Evolutionary conservation across 1,284 basidiomycete genomes (phyloP), one percentile per base, ranked within the genome.

Genomic region (Austropuccinia psidii): DNA sequence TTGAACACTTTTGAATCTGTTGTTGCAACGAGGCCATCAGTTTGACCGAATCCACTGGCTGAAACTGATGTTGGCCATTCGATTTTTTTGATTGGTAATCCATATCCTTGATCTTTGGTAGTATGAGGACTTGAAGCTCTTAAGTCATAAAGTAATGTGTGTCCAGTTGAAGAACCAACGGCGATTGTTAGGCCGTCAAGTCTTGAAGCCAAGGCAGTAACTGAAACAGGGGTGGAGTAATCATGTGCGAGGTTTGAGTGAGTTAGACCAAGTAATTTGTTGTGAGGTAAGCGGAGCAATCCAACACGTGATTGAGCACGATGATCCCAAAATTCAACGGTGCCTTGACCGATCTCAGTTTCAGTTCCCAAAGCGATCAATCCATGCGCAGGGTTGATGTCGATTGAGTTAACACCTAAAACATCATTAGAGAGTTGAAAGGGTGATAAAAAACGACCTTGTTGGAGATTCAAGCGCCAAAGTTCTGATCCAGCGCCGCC

Each of bases 71-170:
- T 75, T 78, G 97, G 87, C 96, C 96, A 99, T 39, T 85, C 82
- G 1, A 98, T 86, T 69, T 85, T 89, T 80, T 90, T 90, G 60
- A 99, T 86, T 0, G 94, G 90, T 50, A 98, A 82, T 1, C 95
- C 93, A 78, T 98, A 98, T 0, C 96, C 96, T 81, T 98, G 95
- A 80, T 99, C 96, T 80, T 99, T 98, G 75, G 88, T 82, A 2
- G 91, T 91, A 77, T 91, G 93, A 9, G 91, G 89, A 29, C 85
- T 85, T 5, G 88, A 85, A 33, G 91, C 88, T 61, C 96, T 89
- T 76, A 98, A 86, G 79, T 99, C 96, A 81, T 98, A 99, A 6
- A 99, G 83, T 7, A 98, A 83, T 0, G 93, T 93, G 79, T 98
- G 93, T 0, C 96, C 96, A 0, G 91, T 91, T 7, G 90, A 92